Evolutionary conservation across 2,329 filamentous ascomycete genomes (phyloP).

Genomic region (Fusarium nurragi): DNA sequence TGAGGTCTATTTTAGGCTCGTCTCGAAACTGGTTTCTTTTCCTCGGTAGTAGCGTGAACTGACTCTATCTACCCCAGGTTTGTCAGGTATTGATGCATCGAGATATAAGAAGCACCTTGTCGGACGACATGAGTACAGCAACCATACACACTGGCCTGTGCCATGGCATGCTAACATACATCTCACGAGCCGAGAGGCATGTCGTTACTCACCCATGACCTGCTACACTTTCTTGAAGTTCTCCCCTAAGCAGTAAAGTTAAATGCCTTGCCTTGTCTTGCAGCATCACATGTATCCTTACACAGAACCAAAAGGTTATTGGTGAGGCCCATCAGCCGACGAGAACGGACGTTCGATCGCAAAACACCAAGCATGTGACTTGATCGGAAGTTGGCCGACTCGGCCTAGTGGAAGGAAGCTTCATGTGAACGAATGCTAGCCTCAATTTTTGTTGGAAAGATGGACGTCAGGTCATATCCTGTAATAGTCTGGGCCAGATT

Average conservation of each 20-base stretch:
- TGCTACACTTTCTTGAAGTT: too few species aligned
- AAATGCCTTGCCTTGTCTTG: too few species aligned
- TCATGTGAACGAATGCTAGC: not conserved
- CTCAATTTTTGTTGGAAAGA: too few species aligned
- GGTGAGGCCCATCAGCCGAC: too few species aligned
- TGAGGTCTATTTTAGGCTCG: not conserved
- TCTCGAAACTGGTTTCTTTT: not conserved
- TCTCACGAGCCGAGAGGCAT: not conserved
- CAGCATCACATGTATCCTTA: not conserved
- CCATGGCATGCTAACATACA: not conserved
- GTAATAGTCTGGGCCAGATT: too few species aligned
- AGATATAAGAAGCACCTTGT: not conserved
- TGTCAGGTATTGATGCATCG: not conserved
- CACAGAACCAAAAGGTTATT: too few species aligned
- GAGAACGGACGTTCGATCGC: not conserved
- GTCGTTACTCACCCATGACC: not conserved
- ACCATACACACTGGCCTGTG: not conserved
- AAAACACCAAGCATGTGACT: not conserved
- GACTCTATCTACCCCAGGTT: not conserved
- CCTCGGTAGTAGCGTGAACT: not conserved
- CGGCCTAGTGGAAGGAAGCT: not conserved
- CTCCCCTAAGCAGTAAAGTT: too few species aligned
- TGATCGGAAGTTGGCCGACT: not conserved
- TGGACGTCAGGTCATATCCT: too few species aligned
- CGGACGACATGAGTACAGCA: conserved; percentile 14